Percentiles rank a stretch among this genome's conserved stretches.
These are phyloP conservation scores for Physcomitrellopsis africana DNA, from an alignment of 225 moss, liverwort and hornwort species.

Conservation along the genomic window DNA sequence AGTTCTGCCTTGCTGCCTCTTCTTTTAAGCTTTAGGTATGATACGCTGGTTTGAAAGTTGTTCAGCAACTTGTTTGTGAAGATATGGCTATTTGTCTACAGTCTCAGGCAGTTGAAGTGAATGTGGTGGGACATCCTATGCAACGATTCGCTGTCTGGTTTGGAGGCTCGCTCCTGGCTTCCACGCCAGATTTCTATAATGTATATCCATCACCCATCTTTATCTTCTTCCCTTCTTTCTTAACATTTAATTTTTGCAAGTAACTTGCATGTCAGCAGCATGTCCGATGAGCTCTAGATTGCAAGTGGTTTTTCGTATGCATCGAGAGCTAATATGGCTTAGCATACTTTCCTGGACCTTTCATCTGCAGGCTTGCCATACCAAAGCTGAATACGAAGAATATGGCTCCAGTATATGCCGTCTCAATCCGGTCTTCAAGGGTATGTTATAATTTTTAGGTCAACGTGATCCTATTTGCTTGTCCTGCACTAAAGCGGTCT, in stretches of 20 bases:
- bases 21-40: not conserved
- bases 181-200: conserved; percentile 88
- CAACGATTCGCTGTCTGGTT: conserved; percentile 93
- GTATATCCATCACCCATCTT: conserved; percentile 33
- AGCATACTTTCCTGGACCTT: conserved; percentile 19
- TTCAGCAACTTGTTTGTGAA: conserved; percentile 2
- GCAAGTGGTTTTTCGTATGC: conserved; percentile 4
- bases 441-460: conserved; percentile 13
- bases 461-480: conserved; percentile 14
- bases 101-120: conserved; percentile 90
- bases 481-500: not conserved
- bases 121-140: conserved; percentile 90
- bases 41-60: conserved; percentile 13
- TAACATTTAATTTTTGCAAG: not conserved
- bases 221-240: not conserved
- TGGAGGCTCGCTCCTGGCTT: conserved; percentile 88
- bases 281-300: not conserved
- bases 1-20: not conserved
- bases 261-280: not conserved
- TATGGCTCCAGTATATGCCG: conserved; percentile 95
- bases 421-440: conserved; percentile 68
- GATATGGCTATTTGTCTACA: conserved; percentile 43
- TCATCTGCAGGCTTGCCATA: conserved; percentile 71
- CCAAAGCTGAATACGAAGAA: conserved; percentile 75
- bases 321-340: conserved; percentile 8